Percentiles rank a stretch among this genome's conserved stretches.
These are phyloP conservation scores for Scutellaria minor DNA, from an alignment of 257 asterid genomes.

Conservation along the genomic window DNA sequence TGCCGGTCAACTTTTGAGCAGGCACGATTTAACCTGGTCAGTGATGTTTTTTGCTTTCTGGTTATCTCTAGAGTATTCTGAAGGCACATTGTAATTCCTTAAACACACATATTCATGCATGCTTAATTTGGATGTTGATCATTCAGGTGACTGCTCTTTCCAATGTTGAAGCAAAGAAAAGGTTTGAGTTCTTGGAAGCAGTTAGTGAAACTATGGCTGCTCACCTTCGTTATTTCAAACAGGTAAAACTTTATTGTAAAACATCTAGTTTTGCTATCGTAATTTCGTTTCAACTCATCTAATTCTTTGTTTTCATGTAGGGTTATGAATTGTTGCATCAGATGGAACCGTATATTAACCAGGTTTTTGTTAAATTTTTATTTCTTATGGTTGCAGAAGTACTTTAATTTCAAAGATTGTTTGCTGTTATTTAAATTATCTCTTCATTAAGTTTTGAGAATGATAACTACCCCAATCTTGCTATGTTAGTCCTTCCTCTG, in stretches of 20 bases:
- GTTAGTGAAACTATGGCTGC: conserved; percentile 99
- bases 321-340: conserved; percentile 99
- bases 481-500: conserved; percentile 9
- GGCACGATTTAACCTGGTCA: conserved; percentile 92
- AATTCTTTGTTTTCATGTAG: conserved; percentile 48
- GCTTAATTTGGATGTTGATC: conserved; percentile 34
- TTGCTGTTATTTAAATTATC: conserved; percentile 12
- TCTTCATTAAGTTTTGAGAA: conserved; percentile 4
- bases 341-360: conserved; percentile 99
- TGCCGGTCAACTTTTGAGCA: conserved; percentile 94
- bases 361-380: conserved; percentile 55
- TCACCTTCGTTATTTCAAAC: conserved; percentile 98
- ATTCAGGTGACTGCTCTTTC: conserved; percentile 89
- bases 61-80: conserved; percentile 27
- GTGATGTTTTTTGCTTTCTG: conserved; percentile 33
- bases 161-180: conserved; percentile 89
- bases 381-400: conserved; percentile 32
- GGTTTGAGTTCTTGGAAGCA: conserved; percentile 98
- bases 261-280: conserved; percentile 20
- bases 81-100: conserved; percentile 21
- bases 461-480: conserved; percentile 1
- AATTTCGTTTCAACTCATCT: conserved; percentile 20
- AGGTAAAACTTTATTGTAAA: conserved; percentile 63
- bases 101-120: background rate
- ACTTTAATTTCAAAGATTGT: background rate